These are phyloP conservation scores for Parascedosporium putredinis DNA, from an alignment of 2,329 filamentous ascomycete species.

Conservation along the genomic window DNA sequence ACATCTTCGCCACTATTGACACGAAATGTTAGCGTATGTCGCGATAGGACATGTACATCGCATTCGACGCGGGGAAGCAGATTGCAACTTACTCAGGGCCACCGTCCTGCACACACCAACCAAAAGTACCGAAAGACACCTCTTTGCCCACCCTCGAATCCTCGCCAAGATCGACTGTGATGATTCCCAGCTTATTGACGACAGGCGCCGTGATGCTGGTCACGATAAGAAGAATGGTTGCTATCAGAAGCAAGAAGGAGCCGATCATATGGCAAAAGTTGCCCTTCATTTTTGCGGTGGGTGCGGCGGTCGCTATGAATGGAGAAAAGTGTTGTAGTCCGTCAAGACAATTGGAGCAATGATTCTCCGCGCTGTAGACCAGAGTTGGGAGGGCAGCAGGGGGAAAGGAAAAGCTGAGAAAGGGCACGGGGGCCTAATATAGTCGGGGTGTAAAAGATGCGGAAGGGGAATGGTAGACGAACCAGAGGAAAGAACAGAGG, in stretches of 20 bases:
- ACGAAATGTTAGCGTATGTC: not conserved
- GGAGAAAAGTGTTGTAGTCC: not conserved
- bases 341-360: no score
- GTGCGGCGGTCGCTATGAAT: not conserved
- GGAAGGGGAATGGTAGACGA: constrained; percentile 4
- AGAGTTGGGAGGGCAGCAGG: not conserved
- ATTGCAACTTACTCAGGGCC: constrained; percentile 15
- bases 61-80: not conserved
- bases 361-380: no score
- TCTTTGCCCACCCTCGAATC: constrained; percentile 19
- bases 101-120: constrained; percentile 35
- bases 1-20: constrained; percentile 24
- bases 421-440: not conserved
- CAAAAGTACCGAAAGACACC: constrained; percentile 50
- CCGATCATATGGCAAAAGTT: constrained; percentile 40
- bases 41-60: not conserved
- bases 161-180: constrained; percentile 39
- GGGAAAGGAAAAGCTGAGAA: not conserved
- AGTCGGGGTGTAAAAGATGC: constrained; percentile 1
- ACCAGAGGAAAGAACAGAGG: no score
- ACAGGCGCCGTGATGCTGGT: constrained; percentile 50
- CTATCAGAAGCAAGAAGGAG: constrained; percentile 44
- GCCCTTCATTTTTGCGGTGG: constrained; percentile 1
- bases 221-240: constrained; percentile 46
- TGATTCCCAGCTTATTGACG: constrained; percentile 40